A percentile compares a stretch with the other conserved stretches of the same genome.
These are phyloP conservation scores for Pyropia yezoensis DNA, from an alignment of 23 red algal species.

Conservation along the genomic window DNA sequence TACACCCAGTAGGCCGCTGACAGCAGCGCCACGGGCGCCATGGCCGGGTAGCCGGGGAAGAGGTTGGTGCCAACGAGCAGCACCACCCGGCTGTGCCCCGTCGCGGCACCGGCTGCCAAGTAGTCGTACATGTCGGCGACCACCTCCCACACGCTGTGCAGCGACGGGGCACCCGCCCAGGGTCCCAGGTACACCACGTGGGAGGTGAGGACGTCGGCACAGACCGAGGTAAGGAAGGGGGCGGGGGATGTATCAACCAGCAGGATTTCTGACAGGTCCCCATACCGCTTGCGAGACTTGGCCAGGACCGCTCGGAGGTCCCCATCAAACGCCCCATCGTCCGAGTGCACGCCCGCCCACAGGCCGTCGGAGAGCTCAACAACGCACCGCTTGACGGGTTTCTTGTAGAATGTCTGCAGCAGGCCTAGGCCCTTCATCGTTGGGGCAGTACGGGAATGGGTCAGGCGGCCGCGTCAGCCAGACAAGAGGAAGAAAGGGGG, in stretches of 20 bases:
- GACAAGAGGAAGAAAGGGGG: too few relatives aligned
- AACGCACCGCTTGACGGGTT: slow-evolving; percentile 33
- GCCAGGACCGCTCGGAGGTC: slow-evolving; percentile 30
- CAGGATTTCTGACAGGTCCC: slow-evolving; percentile 20
- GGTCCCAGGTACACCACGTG: slow-evolving; percentile 33
- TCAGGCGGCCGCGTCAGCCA: too few relatives aligned
- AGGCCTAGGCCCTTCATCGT: slow-evolving; percentile 12
- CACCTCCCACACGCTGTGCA: slow-evolving; percentile 54
- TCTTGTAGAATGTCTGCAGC: slow-evolving; percentile 47
- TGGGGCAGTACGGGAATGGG: too few relatives aligned
- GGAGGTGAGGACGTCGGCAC: slow-evolving; percentile 36
- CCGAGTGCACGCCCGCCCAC: slow-evolving; percentile 36
- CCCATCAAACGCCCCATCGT: slow-evolving; percentile 36
- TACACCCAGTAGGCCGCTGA: slow-evolving; percentile 49
- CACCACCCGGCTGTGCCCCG: slow-evolving; percentile 36
- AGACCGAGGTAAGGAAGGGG: slow-evolving; percentile 24
- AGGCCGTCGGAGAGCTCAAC: slow-evolving; percentile 61
- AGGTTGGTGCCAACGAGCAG: slow-evolving; percentile 39
- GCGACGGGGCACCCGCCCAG: slow-evolving; percentile 34
- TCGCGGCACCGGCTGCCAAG: slow-evolving; percentile 21
- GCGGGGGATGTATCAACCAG: slow-evolving; percentile 41
- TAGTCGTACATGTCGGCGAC: slow-evolving; percentile 41
- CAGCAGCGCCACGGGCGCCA: slow-evolving; percentile 39
- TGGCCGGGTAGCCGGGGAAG: slow-evolving; percentile 27
- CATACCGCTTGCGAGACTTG: slow-evolving; percentile 42